Conservation (phyloP, 2,329 filamentous ascomycete genomes). For the Passalora sequoiae region DNA sequence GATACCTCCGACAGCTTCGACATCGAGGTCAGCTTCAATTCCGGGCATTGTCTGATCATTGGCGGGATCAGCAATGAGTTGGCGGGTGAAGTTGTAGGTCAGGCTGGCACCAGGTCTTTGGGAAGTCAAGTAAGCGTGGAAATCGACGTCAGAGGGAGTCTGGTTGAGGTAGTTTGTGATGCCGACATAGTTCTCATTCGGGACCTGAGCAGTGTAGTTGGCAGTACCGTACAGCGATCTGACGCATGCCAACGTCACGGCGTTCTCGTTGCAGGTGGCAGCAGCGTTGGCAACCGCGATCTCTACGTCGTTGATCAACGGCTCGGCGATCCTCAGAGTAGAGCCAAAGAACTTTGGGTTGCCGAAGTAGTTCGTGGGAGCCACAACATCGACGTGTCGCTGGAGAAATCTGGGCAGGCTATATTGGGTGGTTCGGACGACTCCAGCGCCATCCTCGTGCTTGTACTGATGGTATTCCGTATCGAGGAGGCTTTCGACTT, state of each 20-base stretch:
- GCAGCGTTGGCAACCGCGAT: background rate
- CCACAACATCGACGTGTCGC: constrained; percentile 53
- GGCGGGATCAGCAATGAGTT: constrained; percentile 53
- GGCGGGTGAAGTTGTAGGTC: constrained; percentile 39
- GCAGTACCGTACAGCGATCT: constrained; percentile 48
- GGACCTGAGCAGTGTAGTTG: constrained; percentile 29
- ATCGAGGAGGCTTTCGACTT: constrained; percentile 50
- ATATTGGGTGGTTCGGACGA: constrained; percentile 55
- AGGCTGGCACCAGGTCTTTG: constrained; percentile 14
- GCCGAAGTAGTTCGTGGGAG: constrained; percentile 48
- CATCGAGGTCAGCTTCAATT: constrained; percentile 60
- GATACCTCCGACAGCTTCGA: constrained; percentile 41
- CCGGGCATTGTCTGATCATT: constrained; percentile 47
- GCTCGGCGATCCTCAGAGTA: background rate
- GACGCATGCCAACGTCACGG: constrained; percentile 50
- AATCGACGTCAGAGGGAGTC: constrained; percentile 31
- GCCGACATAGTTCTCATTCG: constrained; percentile 33
- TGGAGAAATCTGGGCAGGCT: constrained; percentile 56
- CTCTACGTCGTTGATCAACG: constrained; percentile 1
- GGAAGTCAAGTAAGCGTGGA: constrained; percentile 15
- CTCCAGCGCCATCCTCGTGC: constrained; percentile 38
- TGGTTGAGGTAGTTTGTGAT: constrained; percentile 44
- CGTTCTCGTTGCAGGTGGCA: constrained; percentile 6
- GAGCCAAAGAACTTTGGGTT: too few relatives aligned
- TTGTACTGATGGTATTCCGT: constrained; percentile 54